phyloP scores from a whole-genome alignment of 1,284 basidiomycete genomes.

The Rhizopogon parksii region DNA sequence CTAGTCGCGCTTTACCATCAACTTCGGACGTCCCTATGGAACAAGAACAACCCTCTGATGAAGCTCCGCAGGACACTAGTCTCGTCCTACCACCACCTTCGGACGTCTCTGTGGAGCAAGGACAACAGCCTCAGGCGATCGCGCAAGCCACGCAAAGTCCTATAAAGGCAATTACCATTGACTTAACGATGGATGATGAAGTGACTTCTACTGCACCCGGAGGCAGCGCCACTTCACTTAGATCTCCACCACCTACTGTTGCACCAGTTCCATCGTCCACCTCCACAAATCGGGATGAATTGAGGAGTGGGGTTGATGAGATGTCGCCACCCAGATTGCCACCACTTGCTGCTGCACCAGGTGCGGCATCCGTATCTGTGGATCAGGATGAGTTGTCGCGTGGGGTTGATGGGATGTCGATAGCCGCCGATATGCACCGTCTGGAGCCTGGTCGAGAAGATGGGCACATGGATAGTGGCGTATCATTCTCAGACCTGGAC shows the following conservation, averaged over 20 bases:
- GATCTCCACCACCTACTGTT: not conserved
- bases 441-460: constrained; percentile 9
- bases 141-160: not conserved
- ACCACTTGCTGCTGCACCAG: not conserved
- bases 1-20: not conserved
- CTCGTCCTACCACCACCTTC: not conserved
- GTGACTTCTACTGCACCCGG: not conserved
- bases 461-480: constrained; percentile 18
- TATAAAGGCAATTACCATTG: not conserved
- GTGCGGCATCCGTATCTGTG: not conserved
- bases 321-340: not conserved
- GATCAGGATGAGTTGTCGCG: not conserved
- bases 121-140: not conserved
- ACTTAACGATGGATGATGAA: not conserved
- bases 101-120: not conserved
- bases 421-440: not conserved
- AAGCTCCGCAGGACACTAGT: not conserved
- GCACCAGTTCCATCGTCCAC: not conserved
- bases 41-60: not conserved
- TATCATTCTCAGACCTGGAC: constrained; percentile 9
- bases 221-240: too few species aligned
- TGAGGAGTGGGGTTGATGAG: not conserved
- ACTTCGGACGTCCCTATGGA: not conserved
- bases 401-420: not conserved
- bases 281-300: not conserved